Evolutionary conservation across 352 stramenopile genomes (phyloP), one percentile per base, ranked within the genome.

Genomic region (Plasmopara halstedii): DNA sequence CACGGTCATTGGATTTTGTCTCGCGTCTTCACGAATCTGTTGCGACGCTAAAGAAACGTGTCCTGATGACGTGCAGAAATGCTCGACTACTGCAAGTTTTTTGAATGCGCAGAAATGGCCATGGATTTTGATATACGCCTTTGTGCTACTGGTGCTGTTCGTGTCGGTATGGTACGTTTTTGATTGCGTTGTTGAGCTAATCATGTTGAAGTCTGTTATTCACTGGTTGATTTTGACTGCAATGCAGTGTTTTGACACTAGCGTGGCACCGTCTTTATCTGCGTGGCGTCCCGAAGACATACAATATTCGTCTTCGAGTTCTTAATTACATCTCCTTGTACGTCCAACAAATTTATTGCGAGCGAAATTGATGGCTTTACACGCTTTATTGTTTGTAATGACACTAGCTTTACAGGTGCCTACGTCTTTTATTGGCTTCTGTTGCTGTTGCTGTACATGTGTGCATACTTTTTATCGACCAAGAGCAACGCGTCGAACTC

Each of bases 381-480:
- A 33, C 15, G 4, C 41, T 36, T 44, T 26, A n/a, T 42, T 49
- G 3, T 3, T 45, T n/a, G 17, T 5, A 38, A 25, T 50, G 4
- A 50, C 14, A 11, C 23, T 38, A 88, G 76, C 46, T 94, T 94
- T 46, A 90, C 73, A 0, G 82, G 82, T 21, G 82, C 82, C 19
- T 88, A 90, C 46, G 82, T 94, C 10, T 94, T 94, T 53, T 94
- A 94, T 59, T 94, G 82, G 82, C 63, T 94, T 26, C 69, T 94
- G 4, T 44, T 94, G 40, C 54, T 94, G 14, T 57, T 94, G 17
- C 54, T 94, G 50, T 94, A 91, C 74, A 94, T 94, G 82, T 91
- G 71, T 51, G 81, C 82, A n/a, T 94, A 91, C 56, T 94, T 94
- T 53, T 63, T 94, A 54, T 67, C 77, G 19, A 89, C 75, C 3